A percentile compares a stretch with the other conserved stretches of the same genome.
Evolutionary conservation across 1,284 basidiomycete genomes (phyloP).

Genomic region (Cryptococcus hybrid): DNA sequence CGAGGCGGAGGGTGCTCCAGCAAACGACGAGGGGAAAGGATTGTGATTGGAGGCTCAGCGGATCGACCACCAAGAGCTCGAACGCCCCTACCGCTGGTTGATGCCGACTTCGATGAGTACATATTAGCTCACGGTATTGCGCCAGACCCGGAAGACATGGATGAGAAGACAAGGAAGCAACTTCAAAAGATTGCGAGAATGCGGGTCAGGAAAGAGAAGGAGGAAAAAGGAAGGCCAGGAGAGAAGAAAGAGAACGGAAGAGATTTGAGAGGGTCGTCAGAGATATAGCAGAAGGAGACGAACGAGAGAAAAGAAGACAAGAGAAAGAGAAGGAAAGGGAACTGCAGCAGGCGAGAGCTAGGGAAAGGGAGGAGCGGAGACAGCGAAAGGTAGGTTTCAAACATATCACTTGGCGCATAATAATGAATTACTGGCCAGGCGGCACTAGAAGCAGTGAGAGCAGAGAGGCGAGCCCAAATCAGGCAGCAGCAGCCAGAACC

Average conservation of each 20-base stretch:
- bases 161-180: slow-evolving; percentile 11
- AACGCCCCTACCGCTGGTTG: slow-evolving; percentile 17
- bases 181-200: slow-evolving; percentile 36
- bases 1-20: neutral
- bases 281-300: slow-evolving; percentile 7
- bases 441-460: neutral
- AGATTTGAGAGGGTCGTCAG: slow-evolving; percentile 31
- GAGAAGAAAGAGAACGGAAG: slow-evolving; percentile 21
- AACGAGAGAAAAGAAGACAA: slow-evolving; percentile 1
- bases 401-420: neutral
- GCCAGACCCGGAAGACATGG: slow-evolving; percentile 24
- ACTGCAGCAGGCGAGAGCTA: neutral
- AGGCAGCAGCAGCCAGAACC: too few relatives aligned
- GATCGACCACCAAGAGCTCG: slow-evolving; percentile 5
- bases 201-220: slow-evolving; percentile 28
- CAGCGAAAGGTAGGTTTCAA: neutral
- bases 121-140: slow-evolving; percentile 31
- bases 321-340: slow-evolving; percentile 4
- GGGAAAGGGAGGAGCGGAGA: neutral
- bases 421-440: neutral
- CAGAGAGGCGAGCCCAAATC: neutral
- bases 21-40: slow-evolving; percentile 21
- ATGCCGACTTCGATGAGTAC: slow-evolving; percentile 42
- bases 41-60: slow-evolving; percentile 39
- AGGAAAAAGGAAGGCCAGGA: slow-evolving; percentile 16